A percentile compares a stretch with the other conserved stretches of the same genome.
These are phyloP conservation scores for Fusarium solani-melongenae DNA, from an alignment of 2,329 filamentous ascomycete species.

Conservation along the genomic window DNA sequence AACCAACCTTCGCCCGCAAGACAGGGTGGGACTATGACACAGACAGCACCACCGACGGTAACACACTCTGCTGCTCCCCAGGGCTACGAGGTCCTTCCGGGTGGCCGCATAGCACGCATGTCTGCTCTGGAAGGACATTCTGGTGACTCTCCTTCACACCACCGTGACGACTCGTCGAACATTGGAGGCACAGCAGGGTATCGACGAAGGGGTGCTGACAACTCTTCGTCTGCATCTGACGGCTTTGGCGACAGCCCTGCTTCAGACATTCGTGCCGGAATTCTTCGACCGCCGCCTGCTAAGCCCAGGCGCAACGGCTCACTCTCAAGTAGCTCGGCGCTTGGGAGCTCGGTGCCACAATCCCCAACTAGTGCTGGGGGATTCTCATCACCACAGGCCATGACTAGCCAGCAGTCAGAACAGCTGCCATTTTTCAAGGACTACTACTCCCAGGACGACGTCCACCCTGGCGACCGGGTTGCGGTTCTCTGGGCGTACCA, in stretches of 20 bases:
- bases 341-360: slow-evolving; percentile 76
- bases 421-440: slow-evolving; percentile 97
- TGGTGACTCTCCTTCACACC: slow-evolving; percentile 68
- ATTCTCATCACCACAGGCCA: slow-evolving; percentile 85
- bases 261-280: slow-evolving; percentile 69
- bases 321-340: slow-evolving; percentile 83
- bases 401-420: slow-evolving; percentile 92
- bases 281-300: slow-evolving; percentile 68
- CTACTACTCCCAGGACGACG: slow-evolving; percentile 97
- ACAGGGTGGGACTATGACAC: slow-evolving; percentile 57
- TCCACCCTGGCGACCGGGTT: slow-evolving; percentile 90
- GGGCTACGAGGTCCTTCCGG: slow-evolving; percentile 81
- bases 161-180: slow-evolving; percentile 53
- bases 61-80: slow-evolving; percentile 48
- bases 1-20: slow-evolving; percentile 88
- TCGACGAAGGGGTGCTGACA: slow-evolving; percentile 60
- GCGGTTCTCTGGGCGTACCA: slow-evolving; percentile 97
- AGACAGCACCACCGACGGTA: slow-evolving; percentile 42
- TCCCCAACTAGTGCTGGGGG: slow-evolving; percentile 80
- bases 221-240: slow-evolving; percentile 80
- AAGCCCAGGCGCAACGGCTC: slow-evolving; percentile 83
- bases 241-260: slow-evolving; percentile 77
- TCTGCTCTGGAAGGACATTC: slow-evolving; percentile 86
- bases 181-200: slow-evolving; percentile 62
- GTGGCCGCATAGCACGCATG: slow-evolving; percentile 94